Evolutionary conservation across 2,329 filamentous ascomycete species (phyloP).

Genomic region (Microascus cirrosus): DNA sequence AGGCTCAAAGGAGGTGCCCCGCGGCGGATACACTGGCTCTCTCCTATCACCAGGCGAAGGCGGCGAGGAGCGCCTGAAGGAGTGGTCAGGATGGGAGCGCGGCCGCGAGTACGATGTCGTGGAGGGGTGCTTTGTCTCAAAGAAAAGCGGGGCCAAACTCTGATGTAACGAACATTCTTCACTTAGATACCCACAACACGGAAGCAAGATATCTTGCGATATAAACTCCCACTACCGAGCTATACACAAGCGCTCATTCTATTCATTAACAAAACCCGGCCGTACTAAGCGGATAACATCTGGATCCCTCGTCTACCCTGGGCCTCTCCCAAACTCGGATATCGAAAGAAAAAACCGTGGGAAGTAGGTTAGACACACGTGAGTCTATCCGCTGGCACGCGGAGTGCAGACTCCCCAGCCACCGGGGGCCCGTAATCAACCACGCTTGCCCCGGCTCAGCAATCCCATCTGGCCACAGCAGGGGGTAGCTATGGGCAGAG

Average conservation of each 20-base stretch:
- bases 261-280: not conserved
- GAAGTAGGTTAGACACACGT: not conserved
- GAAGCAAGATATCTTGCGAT: not conserved
- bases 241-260: not conserved
- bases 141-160: constrained; percentile 17
- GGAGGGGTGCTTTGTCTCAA: constrained; percentile 47
- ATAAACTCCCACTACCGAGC: not conserved
- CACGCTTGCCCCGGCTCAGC: not conserved
- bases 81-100: constrained; percentile 69
- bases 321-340: not conserved
- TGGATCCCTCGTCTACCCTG: not conserved
- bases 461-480: too few species aligned
- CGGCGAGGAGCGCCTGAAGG: constrained; percentile 54
- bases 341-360: not conserved
- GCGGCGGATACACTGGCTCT: constrained; percentile 53
- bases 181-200: not conserved
- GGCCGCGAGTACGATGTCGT: constrained; percentile 60
- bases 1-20: constrained; percentile 23
- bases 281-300: not conserved
- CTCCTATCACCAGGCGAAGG: constrained; percentile 56
- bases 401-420: not conserved
- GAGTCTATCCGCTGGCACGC: not conserved
- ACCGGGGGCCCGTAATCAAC: not conserved
- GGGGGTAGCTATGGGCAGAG: too few species aligned
- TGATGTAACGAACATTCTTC: constrained; percentile 10